A percentile compares a stretch with the other conserved stretches of the same genome.
These are phyloP conservation scores for Pseudocercospora ulei DNA, from an alignment of 2,329 filamentous ascomycete genomes.

Conservation along the genomic window DNA sequence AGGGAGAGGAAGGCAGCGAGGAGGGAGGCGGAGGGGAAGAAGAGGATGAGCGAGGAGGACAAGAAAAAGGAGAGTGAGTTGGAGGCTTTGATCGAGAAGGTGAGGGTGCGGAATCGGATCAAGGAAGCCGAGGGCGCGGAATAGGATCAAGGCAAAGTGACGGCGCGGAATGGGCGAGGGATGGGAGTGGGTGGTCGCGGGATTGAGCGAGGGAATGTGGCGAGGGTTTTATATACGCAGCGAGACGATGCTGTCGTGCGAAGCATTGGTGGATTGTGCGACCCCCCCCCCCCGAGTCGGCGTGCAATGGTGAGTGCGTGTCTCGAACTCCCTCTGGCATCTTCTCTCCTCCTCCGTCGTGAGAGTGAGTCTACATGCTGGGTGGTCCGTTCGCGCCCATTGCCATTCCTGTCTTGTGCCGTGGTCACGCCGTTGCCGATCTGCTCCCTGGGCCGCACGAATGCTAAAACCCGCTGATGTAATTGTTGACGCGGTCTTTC, in stretches of 20 bases:
- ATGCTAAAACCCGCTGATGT: conserved; percentile 93
- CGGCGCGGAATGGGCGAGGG: no score
- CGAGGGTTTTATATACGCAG: no score
- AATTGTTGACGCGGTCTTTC: conserved; percentile 97
- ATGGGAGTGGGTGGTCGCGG: no score
- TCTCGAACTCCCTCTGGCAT: no score
- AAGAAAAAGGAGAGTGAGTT: conserved; percentile 30
- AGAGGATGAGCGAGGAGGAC: conserved; percentile 30
- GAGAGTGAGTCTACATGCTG: conserved; percentile 4
- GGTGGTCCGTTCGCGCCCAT: no score
- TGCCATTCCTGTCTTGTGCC: no score
- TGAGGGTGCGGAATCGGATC: conserved; percentile 26
- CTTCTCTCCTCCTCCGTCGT: no score
- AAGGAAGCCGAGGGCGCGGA: conserved; percentile 17
- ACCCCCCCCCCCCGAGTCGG: no score
- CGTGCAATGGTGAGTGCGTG: not conserved
- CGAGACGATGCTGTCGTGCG: no score
- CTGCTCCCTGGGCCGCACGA: no score
- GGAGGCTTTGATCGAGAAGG: conserved; percentile 31
- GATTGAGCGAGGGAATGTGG: no score
- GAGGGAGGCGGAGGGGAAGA: conserved; percentile 29
- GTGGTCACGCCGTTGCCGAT: conserved; percentile 2
- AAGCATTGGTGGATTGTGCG: conserved; percentile 3
- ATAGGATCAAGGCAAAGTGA: no score
- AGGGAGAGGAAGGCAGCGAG: conserved; percentile 32